Conservation (phyloP, 2,329 filamentous ascomycete genomes). For the Salinomyces thailandicus region DNA sequence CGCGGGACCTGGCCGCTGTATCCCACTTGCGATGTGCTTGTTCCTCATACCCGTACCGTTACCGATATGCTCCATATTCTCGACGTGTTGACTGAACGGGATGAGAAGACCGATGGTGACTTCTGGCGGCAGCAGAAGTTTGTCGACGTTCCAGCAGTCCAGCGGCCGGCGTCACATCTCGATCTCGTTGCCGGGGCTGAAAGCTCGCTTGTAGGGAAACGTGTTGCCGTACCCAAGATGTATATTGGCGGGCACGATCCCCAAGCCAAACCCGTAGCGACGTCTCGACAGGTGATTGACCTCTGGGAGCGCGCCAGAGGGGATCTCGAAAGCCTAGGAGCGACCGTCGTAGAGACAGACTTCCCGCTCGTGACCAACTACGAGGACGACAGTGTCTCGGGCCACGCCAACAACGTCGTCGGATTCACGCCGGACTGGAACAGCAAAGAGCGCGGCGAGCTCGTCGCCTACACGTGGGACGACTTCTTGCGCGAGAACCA, state of each 20-base stretch:
- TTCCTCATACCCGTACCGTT: conserved; percentile 43
- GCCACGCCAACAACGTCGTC: conserved; percentile 31
- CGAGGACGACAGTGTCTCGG: conserved; percentile 30
- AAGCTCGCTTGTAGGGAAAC: conserved; percentile 32
- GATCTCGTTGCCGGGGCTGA: conserved; percentile 20
- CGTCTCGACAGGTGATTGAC: conserved; percentile 31
- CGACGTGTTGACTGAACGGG: conserved; percentile 37
- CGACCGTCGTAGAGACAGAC: conserved; percentile 34
- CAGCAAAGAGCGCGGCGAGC: conserved; percentile 36
- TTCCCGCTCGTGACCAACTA: conserved; percentile 39
- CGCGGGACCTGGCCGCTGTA: conserved; percentile 47
- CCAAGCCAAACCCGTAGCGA: conserved; percentile 26
- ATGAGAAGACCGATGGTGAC: conserved; percentile 35
- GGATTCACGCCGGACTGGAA: conserved; percentile 38
- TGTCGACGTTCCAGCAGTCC: conserved; percentile 31
- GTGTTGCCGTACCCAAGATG: conserved; percentile 42
- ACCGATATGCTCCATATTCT: conserved; percentile 42
- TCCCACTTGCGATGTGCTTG: conserved; percentile 45
- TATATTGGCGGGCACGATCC: conserved; percentile 36
- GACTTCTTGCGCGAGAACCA: conserved; percentile 38
- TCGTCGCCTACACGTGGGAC: conserved; percentile 44
- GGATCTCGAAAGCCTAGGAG: conserved; percentile 33
- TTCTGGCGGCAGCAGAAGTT: conserved; percentile 46
- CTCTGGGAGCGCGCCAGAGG: conserved; percentile 25
- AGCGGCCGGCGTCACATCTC: conserved; percentile 27